Evolutionary conservation across 495 filamentous ascomycete genomes (phyloP).

Genomic region (Neurospora sp.): DNA sequence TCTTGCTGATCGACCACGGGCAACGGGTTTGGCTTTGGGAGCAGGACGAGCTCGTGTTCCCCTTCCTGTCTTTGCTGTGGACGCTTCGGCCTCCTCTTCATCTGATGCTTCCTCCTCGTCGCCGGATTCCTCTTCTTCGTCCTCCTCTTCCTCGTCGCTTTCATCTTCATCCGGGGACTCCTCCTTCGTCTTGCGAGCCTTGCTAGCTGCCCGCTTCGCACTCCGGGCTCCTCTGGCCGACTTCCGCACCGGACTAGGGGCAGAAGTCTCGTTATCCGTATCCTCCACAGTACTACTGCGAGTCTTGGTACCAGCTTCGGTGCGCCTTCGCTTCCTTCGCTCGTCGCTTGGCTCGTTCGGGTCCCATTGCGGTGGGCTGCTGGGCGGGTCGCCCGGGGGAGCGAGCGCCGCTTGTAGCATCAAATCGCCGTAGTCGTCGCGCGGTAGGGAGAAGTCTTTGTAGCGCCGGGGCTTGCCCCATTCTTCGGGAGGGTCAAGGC

Average conservation of each 20-base stretch:
- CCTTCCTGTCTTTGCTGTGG: conserved; percentile 13
- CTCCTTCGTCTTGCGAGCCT: conserved; percentile 24
- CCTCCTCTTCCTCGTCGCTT: conserved; percentile 44
- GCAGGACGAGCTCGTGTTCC: conserved; percentile 15
- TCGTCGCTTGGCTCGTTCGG: conserved; percentile 22
- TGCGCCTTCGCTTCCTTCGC: conserved; percentile 32
- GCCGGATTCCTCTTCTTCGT: conserved; percentile 34
- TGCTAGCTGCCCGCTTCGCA: conserved; percentile 30
- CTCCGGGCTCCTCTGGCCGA: conserved; percentile 26
- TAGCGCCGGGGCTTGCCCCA: conserved; percentile 44
- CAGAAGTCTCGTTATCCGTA: conserved; percentile 34
- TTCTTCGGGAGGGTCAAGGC: conserved; percentile 52
- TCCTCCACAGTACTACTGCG: conserved; percentile 45
- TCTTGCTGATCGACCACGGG: background rate
- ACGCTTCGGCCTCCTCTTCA: conserved; percentile 21
- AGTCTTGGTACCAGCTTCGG: conserved; percentile 28
- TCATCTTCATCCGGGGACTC: conserved; percentile 63
- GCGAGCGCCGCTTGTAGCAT: conserved; percentile 61
- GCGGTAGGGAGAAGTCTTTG: conserved; percentile 65
- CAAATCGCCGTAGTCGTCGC: conserved; percentile 63
- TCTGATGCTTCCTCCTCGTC: conserved; percentile 21
- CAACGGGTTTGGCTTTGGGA: background rate
- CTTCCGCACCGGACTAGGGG: conserved; percentile 25
- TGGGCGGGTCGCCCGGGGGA: conserved; percentile 42
- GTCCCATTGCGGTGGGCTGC: conserved; percentile 45